Percentiles rank a stretch among this genome's conserved stretches.
Conservation (phyloP, 169 alveolate genomes). For the Plasmodium ovale region DNA sequence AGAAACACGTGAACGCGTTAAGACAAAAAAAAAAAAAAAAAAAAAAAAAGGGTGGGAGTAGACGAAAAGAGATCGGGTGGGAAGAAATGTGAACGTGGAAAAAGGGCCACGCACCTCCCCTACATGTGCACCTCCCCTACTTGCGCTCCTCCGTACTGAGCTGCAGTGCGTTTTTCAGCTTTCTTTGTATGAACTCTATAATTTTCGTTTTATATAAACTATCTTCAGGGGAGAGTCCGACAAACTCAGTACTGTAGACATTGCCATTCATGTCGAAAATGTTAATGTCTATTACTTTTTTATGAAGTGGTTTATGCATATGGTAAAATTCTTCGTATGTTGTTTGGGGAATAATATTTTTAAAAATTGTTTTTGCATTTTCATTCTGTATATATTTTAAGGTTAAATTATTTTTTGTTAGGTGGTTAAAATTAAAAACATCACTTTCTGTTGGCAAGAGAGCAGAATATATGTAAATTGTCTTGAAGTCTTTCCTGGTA, state of each 20-base stretch:
- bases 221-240: not conserved
- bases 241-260: not conserved
- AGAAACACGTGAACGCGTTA: not conserved
- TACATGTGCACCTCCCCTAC: too few relatives aligned
- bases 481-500: constrained; percentile 24
- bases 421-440: constrained; percentile 11
- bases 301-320: not conserved
- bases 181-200: constrained; percentile 9
- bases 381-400: constrained; percentile 17
- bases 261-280: constrained; percentile 2
- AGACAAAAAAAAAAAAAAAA: not conserved
- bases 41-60: not conserved
- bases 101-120: too few relatives aligned
- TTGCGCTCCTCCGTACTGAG: constrained; percentile 21
- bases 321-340: constrained; percentile 37
- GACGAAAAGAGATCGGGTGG: too few relatives aligned
- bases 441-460: constrained; percentile 69
- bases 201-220: constrained; percentile 13
- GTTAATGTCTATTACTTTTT: constrained; percentile 2
- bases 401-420: constrained; percentile 58
- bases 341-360: constrained; percentile 52
- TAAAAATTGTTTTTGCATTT: constrained; percentile 17
- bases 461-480: constrained; percentile 54
- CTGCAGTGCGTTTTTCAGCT: constrained; percentile 13
- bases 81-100: not conserved